These are phyloP conservation scores for Echinosophora koreensis DNA, from an alignment of 306 rosid species.

Conservation along the genomic window DNA sequence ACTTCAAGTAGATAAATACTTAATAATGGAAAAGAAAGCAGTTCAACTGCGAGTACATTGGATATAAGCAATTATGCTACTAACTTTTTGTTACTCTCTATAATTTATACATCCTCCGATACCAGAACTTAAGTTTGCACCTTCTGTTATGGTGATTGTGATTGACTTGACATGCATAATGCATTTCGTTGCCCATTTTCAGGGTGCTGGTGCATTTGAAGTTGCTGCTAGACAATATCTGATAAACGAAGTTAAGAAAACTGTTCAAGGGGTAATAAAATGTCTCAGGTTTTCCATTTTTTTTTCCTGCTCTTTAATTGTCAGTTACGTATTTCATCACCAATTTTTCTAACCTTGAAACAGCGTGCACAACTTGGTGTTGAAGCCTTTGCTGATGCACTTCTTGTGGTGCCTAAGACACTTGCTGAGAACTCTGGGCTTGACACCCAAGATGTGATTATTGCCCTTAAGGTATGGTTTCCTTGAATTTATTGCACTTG, in stretches of 20 bases:
- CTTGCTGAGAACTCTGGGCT: slow-evolving; percentile 98
- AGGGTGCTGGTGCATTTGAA: slow-evolving; percentile 99
- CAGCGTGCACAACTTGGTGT: slow-evolving; percentile 99
- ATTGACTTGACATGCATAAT: slow-evolving; percentile 33
- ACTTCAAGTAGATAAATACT: neutral
- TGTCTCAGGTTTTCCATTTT: neutral
- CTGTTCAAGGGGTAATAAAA: slow-evolving; percentile 90
- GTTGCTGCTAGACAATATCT: slow-evolving; percentile 93
- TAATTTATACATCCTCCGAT: slow-evolving; percentile 23
- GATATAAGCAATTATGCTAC: neutral
- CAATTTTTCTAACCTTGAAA: slow-evolving; percentile 48
- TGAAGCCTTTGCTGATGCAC: slow-evolving; percentile 96
- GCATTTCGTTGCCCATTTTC: slow-evolving; percentile 42
- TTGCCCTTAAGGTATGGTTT: slow-evolving; percentile 73
- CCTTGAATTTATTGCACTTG: neutral
- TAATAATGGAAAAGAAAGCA: neutral
- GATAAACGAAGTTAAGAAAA: slow-evolving; percentile 86
- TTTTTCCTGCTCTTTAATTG: slow-evolving; percentile 12
- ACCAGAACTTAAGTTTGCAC: slow-evolving; percentile 20
- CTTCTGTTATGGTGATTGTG: slow-evolving; percentile 40
- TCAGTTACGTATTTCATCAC: slow-evolving; percentile 2
- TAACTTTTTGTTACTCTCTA: neutral
- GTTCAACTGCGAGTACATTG: neutral
- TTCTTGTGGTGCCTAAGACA: slow-evolving; percentile 96
- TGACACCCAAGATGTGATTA: slow-evolving; percentile 92